Base-by-base conservation (phyloP, 2,329 filamentous ascomycete genomes). In the Fusarium sp. region DNA sequence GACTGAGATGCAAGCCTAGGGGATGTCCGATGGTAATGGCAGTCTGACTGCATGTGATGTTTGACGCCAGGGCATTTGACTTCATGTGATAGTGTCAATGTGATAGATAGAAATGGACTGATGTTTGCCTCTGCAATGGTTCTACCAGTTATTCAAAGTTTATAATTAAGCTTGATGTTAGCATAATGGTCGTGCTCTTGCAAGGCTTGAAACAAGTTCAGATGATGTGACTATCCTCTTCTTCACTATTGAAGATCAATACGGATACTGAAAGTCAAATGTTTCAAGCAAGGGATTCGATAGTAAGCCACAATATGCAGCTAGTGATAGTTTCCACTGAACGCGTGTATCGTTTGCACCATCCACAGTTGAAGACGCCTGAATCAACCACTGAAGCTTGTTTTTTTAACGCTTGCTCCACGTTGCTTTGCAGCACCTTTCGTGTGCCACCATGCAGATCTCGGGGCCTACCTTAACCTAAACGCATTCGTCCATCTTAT, bases 381-480 rank as follows among this genome's bases (percentile, higher is more conserved):
- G 43, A 59, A 48, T 56, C 49, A 68, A 55, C 46, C 43, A 21
- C 21, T 28, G 51, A 70, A 64, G 67, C 58, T 70, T 70, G 44
- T 55, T 67, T 21, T 21, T 67, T 70, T 63, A 44, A 58, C 67
- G 67, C 63, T 59, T 56, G 52, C 67, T 70, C 67, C 67, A 70
- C 67, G 62, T 70, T 53, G 44, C 42, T 64, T 70, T 43, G 48
- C 62, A 65, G 39, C 54, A 37, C 31, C 37, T 50, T 16, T 55
- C 31, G 28, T 45, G 62, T 58, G 45, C 48, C 48, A 49, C 50
- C 55, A 55, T 50, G 62, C 49, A 62, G 67, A 70, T 70, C 62
- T 67, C 16, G 18, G 18, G 26, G 30, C 37, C 19, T 50, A 28
- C n/a, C 34, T 49, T 41, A 69, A 46, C 53, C 64, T 25, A 34